These are phyloP conservation scores for Cavenderia fasciculata DNA, from an alignment of 78 protist genomes.

Conservation along the genomic window DNA sequence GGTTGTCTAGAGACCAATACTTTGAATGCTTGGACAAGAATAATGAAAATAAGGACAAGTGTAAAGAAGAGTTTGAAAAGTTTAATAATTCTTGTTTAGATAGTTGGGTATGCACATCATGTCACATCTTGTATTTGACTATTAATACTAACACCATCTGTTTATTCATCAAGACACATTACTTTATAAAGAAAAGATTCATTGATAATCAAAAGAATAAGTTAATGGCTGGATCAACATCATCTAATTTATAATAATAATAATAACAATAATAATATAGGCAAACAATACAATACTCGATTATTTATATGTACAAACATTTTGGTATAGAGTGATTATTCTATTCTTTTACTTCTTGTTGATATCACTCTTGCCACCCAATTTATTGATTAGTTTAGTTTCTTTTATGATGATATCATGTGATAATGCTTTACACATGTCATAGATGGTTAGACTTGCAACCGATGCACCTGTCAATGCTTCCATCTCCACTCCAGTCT, in stretches of 20 bases:
- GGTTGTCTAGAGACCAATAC: conserved; percentile 50
- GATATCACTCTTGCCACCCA: conserved; percentile 84
- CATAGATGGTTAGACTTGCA: conserved; percentile 85
- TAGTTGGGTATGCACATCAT: conserved; percentile 58
- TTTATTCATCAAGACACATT: conserved; percentile 12
- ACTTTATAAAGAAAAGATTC: conserved; percentile 59
- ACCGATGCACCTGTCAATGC: conserved; percentile 87
- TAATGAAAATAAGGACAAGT: conserved; percentile 17
- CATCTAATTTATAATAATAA: conserved; percentile 1
- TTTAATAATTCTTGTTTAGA: conserved; percentile 34
- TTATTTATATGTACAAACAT: too few species aligned
- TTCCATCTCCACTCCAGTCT: conserved; percentile 94
- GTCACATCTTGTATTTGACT: not conserved
- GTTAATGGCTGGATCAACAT: conserved; percentile 18
- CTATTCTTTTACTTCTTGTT: not conserved
- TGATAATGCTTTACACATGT: conserved; percentile 89
- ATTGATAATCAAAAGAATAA: conserved; percentile 28
- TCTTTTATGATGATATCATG: conserved; percentile 76
- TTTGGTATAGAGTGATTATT: too few species aligned
- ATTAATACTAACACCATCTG: not conserved
- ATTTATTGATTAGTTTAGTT: conserved; percentile 63
- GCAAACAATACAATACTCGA: not conserved
- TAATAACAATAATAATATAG: not conserved
- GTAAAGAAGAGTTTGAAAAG: conserved; percentile 10
- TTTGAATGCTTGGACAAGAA: conserved; percentile 50